phyloP scores from a whole-genome alignment of 352 stramenopile genomes.

The Pythium plurisporium region DNA sequence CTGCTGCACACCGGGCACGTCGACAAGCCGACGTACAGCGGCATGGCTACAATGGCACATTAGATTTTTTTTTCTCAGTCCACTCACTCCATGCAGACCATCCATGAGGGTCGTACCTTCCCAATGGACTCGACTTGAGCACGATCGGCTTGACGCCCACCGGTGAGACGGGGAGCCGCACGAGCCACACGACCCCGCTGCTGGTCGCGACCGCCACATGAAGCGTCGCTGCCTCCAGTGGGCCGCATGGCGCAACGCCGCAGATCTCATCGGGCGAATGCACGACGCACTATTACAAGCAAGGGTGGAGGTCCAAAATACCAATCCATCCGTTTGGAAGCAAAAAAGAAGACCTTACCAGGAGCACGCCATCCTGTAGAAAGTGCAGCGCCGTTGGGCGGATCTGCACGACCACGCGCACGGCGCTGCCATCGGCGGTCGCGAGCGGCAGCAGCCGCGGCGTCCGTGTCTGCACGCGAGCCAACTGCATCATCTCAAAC shows the following conservation, averaged over 20 bases:
- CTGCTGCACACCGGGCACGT: conserved; percentile 40
- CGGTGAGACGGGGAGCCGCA: conserved; percentile 6
- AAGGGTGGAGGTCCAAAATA: too few species aligned
- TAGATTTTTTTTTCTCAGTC: too few species aligned
- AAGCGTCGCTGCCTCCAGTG: not conserved
- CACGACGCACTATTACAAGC: conserved; percentile 36
- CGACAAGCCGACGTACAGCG: conserved; percentile 2
- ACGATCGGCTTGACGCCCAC: conserved; percentile 1
- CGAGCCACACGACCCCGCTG: conserved; percentile 48
- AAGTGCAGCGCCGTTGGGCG: conserved; percentile 43
- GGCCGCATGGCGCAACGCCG: conserved; percentile 22
- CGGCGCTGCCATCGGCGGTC: not conserved
- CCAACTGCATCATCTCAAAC: conserved; percentile 39
- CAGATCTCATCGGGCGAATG: conserved; percentile 35
- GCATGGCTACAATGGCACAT: not conserved
- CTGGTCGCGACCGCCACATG: conserved; percentile 29
- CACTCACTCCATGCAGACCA: too few species aligned
- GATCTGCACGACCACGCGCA: conserved; percentile 38
- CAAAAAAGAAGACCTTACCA: conserved; percentile 22
- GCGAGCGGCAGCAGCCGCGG: conserved; percentile 28
- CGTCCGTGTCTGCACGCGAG: conserved; percentile 32
- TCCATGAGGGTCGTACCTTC: too few species aligned
- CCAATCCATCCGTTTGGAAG: not conserved
- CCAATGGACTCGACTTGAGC: not conserved
- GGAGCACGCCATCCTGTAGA: conserved; percentile 35